These are phyloP conservation scores for Exsudoporus frostii DNA, from an alignment of 768 basidiomycete genomes.

Conservation along the genomic window DNA sequence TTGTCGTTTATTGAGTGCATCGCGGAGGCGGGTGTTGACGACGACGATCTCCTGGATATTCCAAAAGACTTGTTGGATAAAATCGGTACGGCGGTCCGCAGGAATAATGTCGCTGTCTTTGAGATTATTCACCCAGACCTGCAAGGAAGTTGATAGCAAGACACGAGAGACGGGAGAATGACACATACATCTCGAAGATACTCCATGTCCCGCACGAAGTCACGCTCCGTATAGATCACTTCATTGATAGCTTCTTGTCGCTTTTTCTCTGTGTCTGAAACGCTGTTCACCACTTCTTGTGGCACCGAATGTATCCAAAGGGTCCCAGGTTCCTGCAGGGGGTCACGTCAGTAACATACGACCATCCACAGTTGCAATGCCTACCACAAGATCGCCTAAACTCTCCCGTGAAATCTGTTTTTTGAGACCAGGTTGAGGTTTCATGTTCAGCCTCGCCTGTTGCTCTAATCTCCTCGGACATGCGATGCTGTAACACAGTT, in stretches of 20 bases:
- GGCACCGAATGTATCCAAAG: slow-evolving; percentile 97
- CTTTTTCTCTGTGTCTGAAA: slow-evolving; percentile 90
- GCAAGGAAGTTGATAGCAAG: neutral
- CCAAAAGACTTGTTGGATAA: slow-evolving; percentile 96
- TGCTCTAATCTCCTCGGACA: slow-evolving; percentile 94
- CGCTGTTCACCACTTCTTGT: slow-evolving; percentile 88
- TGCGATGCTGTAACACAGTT: slow-evolving; percentile 95
- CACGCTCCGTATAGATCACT: slow-evolving; percentile 89
- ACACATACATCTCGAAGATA: slow-evolving; percentile 86
- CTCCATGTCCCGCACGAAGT: slow-evolving; percentile 98
- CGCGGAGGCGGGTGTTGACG: slow-evolving; percentile 88
- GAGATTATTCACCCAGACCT: slow-evolving; percentile 90
- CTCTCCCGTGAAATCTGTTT: slow-evolving; percentile 82
- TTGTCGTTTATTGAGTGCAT: slow-evolving; percentile 91
- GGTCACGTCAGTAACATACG: slow-evolving; percentile 6
- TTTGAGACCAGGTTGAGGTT: slow-evolving; percentile 84
- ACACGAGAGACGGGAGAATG: neutral
- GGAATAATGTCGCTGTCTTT: slow-evolving; percentile 77
- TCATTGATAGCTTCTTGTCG: slow-evolving; percentile 99
- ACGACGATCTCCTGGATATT: slow-evolving; percentile 91
- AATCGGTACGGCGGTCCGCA: slow-evolving; percentile 69
- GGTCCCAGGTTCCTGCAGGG: slow-evolving; percentile 68
- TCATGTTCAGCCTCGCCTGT: slow-evolving; percentile 91
- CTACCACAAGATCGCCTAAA: slow-evolving; percentile 72
- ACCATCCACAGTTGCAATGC: slow-evolving; percentile 12